Evolutionary conservation across 768 basidiomycete genomes (phyloP).

Genomic region (Artomyces pyxidatus): DNA sequence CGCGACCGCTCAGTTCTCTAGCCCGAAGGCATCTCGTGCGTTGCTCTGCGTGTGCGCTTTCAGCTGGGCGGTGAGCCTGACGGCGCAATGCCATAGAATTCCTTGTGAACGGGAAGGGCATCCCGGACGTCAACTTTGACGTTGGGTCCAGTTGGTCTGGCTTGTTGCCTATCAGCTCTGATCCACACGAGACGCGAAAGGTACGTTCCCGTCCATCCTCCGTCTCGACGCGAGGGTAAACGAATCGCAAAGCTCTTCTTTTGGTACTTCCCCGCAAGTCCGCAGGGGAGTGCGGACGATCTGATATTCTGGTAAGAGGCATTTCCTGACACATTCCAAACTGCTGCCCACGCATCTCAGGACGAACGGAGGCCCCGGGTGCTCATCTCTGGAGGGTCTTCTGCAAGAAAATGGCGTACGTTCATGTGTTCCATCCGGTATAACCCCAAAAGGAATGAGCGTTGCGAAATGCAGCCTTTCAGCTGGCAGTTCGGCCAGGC

Average conservation of each 20-base stretch:
- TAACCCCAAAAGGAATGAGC: neutral
- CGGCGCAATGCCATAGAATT: neutral
- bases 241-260: slow-evolving; percentile 15
- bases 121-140: slow-evolving; percentile 14
- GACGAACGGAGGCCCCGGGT: slow-evolving; percentile 17
- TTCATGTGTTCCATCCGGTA: neutral
- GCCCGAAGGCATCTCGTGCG: neutral
- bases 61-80: neutral
- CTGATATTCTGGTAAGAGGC: slow-evolving; percentile 13
- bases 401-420: slow-evolving; percentile 17
- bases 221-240: neutral
- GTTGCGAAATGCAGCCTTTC: slow-evolving; percentile 3
- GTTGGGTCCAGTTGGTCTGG: slow-evolving; percentile 14
- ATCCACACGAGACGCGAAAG: slow-evolving; percentile 12
- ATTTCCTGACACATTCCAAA: neutral
- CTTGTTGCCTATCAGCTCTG: slow-evolving; percentile 12
- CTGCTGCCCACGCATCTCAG: neutral
- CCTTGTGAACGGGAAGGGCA: slow-evolving; percentile 5
- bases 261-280: slow-evolving; percentile 14
- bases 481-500: slow-evolving; percentile 16
- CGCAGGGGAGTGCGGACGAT: slow-evolving; percentile 10
- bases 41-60: neutral
- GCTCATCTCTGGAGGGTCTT: slow-evolving; percentile 13
- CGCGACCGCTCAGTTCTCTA: too few relatives aligned
- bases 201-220: neutral